Base-by-base conservation (phyloP, 345 rosid species). In the Dovyalis caffra region DNA sequence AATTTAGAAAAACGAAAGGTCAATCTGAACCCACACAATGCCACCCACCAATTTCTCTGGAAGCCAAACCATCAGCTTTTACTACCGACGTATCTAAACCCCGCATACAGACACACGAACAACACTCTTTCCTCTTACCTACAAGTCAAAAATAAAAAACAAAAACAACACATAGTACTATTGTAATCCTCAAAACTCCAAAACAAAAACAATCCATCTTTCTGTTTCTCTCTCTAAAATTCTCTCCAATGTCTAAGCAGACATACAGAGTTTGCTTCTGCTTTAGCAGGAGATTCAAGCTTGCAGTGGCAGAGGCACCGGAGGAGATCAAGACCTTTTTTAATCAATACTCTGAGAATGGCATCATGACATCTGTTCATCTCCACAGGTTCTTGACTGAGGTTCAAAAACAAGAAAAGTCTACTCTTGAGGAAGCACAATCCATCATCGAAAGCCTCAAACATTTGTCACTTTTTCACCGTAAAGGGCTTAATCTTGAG, bases 221-320 rank as follows among this genome's bases (percentile, higher is more conserved):
- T 38, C 45, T 66, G 28, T 21, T 8, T 38, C 49, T 16, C 16
- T 64, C 35, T 53, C 58, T 35, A 16, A 11, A 60, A 25, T 15
- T 23, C 4, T 34, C 21, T 2, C 70, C 76, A 69, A 90, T 91
- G 97, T 86, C 91, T 43, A 87, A 90, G 9, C 94, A 91, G 80
- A 86, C 91, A 11, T 91, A 89, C 91, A 87, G 78, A 23, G 87
- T 95, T 81, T 91, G 90, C 87, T 87, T 84, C 78, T 86, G 87
- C 81, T 95, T 90, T 84, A 87, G 85, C 75, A 81, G 99, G 62
- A 88, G 90, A 82, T 90, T 91, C 91, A 89, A 82, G 78, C 83
- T 88, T 85, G 86, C 85, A 23, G 93, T 85, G 79, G 86, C 88
- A 26, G 88, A 89, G 82, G 94, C 94, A 0, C 96, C 99, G n/a